Evolutionary conservation across 495 filamentous ascomycete species (phyloP).

Genomic region (Podospora australis): DNA sequence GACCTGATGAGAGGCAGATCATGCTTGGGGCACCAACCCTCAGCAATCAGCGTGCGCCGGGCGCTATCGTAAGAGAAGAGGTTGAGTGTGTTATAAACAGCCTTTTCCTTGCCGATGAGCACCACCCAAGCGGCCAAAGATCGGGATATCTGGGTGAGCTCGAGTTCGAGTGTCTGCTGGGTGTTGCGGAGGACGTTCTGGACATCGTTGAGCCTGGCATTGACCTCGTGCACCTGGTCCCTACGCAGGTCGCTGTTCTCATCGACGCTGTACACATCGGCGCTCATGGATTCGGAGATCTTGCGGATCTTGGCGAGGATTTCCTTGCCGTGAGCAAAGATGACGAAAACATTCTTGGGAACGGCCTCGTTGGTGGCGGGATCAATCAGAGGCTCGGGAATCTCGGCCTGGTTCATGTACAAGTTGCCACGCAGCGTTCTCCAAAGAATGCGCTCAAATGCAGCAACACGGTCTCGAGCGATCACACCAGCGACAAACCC

Average conservation of each 20-base stretch:
- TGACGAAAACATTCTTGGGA: slow-evolving; percentile 97
- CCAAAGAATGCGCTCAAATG: slow-evolving; percentile 97
- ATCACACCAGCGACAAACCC: slow-evolving; percentile 99
- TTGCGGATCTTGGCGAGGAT: slow-evolving; percentile 98
- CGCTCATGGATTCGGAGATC: slow-evolving; percentile 94
- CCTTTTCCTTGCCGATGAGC: slow-evolving; percentile 95
- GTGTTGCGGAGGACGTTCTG: slow-evolving; percentile 89
- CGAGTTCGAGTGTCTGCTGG: slow-evolving; percentile 88
- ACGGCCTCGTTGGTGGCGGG: slow-evolving; percentile 84
- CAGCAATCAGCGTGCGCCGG: slow-evolving; percentile 91
- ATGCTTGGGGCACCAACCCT: slow-evolving; percentile 94
- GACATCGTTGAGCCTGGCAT: slow-evolving; percentile 82
- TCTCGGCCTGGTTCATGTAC: slow-evolving; percentile 99
- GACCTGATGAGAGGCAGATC: slow-evolving; percentile 85
- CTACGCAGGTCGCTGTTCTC: slow-evolving; percentile 90
- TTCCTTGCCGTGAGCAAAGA: slow-evolving; percentile 97
- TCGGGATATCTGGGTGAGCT: slow-evolving; percentile 85
- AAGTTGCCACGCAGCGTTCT: slow-evolving; percentile 93
- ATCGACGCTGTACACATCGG: slow-evolving; percentile 91
- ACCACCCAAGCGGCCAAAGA: slow-evolving; percentile 94
- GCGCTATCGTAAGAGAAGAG: slow-evolving; percentile 93
- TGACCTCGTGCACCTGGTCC: slow-evolving; percentile 95
- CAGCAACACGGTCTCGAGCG: slow-evolving; percentile 80
- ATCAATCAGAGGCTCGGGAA: slow-evolving; percentile 89
- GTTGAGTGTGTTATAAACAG: slow-evolving; percentile 94